Evolutionary conservation across 352 stramenopile species (phyloP).

Genomic region (Pythium insidiosum): DNA sequence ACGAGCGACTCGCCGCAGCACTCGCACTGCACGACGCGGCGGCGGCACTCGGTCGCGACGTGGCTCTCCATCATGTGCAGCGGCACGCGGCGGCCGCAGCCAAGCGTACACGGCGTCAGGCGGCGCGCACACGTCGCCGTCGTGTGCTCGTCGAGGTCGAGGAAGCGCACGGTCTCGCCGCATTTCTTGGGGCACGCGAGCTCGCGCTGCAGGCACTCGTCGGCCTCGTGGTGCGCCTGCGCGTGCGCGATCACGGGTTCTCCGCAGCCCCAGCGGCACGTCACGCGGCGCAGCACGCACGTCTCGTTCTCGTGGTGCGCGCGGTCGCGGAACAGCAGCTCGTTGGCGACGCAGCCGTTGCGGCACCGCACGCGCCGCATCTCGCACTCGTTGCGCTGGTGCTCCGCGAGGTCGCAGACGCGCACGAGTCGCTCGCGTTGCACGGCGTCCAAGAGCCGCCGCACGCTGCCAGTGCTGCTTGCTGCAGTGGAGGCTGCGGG

Average conservation of each 20-base stretch:
- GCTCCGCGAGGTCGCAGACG: conserved; percentile 33
- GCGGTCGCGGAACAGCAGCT: conserved; percentile 33
- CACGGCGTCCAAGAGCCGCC: not conserved
- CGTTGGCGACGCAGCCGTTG: conserved; percentile 44
- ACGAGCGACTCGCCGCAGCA: conserved; percentile 24
- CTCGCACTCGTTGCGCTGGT: conserved; percentile 33
- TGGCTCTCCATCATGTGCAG: conserved; percentile 34
- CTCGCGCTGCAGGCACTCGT: conserved; percentile 44
- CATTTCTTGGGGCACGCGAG: conserved; percentile 49
- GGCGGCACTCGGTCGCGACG: conserved; percentile 25
- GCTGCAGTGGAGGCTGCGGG: not conserved
- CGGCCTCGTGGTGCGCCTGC: conserved; percentile 35
- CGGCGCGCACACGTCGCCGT: conserved; percentile 21
- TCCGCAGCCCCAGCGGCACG: conserved; percentile 49
- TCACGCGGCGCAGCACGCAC: conserved; percentile 41
- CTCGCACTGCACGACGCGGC: conserved; percentile 26
- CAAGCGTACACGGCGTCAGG: conserved; percentile 26
- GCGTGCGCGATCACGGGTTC: conserved; percentile 33
- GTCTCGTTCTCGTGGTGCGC: conserved; percentile 28
- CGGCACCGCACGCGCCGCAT: conserved; percentile 53
- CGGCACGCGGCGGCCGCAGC: conserved; percentile 45
- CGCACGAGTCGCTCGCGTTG: conserved; percentile 16
- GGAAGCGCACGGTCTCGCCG: conserved; percentile 21
- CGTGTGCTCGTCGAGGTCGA: conserved; percentile 33
- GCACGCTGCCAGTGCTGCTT: not conserved